These are phyloP conservation scores for Phytophthora pinifolia DNA, from an alignment of 352 stramenopile genomes.

Conservation along the genomic window DNA sequence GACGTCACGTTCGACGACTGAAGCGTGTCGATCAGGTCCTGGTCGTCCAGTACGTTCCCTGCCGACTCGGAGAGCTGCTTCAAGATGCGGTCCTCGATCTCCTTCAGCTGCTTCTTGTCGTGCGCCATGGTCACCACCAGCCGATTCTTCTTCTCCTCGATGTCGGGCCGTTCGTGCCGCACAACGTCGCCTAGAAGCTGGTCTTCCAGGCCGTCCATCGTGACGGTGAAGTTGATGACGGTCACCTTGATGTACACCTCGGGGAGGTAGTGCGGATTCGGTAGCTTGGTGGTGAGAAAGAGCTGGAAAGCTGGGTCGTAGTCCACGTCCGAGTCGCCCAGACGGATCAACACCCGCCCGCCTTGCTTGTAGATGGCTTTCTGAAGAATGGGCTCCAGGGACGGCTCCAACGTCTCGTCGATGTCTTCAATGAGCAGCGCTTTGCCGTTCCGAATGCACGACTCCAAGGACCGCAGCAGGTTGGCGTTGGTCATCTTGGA, in stretches of 20 bases:
- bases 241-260: slow-evolving; percentile 97
- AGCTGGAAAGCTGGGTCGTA: slow-evolving; percentile 93
- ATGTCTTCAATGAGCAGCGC: slow-evolving; percentile 93
- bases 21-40: slow-evolving; percentile 87
- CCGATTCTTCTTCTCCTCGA: slow-evolving; percentile 94
- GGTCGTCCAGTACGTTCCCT: slow-evolving; percentile 93
- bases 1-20: slow-evolving; percentile 88
- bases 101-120: slow-evolving; percentile 91
- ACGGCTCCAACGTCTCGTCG: slow-evolving; percentile 90
- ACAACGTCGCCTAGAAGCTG: slow-evolving; percentile 93
- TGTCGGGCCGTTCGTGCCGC: slow-evolving; percentile 89
- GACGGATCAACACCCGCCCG: slow-evolving; percentile 83
- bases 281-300: slow-evolving; percentile 93
- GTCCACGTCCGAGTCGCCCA: slow-evolving; percentile 93
- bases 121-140: slow-evolving; percentile 93
- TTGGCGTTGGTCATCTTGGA: slow-evolving; percentile 93
- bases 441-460: slow-evolving; percentile 91
- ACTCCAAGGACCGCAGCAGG: slow-evolving; percentile 88
- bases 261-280: slow-evolving; percentile 94
- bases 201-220: slow-evolving; percentile 92
- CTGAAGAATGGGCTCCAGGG: slow-evolving; percentile 92
- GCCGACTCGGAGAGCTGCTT: slow-evolving; percentile 90
- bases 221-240: slow-evolving; percentile 96
- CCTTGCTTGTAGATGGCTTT: slow-evolving; percentile 94
- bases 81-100: slow-evolving; percentile 93